These are phyloP conservation scores for Fusarium sp. DNA, from an alignment of 2,329 filamentous ascomycete species.

Conservation along the genomic window DNA sequence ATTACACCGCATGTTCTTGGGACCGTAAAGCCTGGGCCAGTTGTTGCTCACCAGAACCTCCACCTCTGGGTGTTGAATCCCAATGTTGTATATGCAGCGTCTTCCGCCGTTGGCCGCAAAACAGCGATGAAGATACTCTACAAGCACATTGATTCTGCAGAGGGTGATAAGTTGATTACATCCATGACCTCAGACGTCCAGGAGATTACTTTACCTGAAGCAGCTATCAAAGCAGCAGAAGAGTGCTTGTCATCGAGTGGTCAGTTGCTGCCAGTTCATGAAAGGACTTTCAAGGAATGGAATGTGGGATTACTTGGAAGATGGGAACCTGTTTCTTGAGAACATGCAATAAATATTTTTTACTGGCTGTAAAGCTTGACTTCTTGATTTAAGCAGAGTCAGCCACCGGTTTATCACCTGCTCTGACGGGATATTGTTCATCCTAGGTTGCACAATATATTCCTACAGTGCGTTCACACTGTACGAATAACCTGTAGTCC, in stretches of 20 bases:
- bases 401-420: neutral
- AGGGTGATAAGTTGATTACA: conserved; percentile 64
- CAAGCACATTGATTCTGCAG: conserved; percentile 56
- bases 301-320: conserved; percentile 71
- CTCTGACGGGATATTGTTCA: neutral
- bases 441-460: neutral
- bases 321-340: conserved; percentile 45
- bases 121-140: conserved; percentile 68
- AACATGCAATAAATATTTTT: neutral
- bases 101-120: conserved; percentile 47
- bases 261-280: conserved; percentile 65
- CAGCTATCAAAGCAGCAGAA: conserved; percentile 62
- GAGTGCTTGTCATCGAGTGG: conserved; percentile 63
- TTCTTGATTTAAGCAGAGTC: too few relatives aligned
- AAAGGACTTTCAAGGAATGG: conserved; percentile 75
- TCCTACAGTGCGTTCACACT: neutral
- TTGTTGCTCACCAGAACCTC: conserved; percentile 50
- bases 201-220: conserved; percentile 67
- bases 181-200: conserved; percentile 69
- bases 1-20: conserved; percentile 56
- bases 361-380: neutral
- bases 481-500: neutral
- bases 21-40: conserved; percentile 9
- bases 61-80: conserved; percentile 70
- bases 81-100: conserved; percentile 66